These are phyloP conservation scores for Extremus antarcticus DNA, from an alignment of 495 filamentous ascomycete genomes.

Conservation along the genomic window DNA sequence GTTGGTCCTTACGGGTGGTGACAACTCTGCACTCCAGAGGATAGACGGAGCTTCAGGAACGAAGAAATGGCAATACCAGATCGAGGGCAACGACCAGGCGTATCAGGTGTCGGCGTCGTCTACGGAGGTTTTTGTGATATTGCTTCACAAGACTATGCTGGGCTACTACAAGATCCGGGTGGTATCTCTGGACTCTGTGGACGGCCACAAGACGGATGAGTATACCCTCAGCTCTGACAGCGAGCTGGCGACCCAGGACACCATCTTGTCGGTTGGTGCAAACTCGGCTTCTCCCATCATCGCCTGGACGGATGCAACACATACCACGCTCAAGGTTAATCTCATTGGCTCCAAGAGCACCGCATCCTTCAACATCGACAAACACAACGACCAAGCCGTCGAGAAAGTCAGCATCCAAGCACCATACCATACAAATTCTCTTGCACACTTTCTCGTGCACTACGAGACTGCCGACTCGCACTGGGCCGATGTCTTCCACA, in stretches of 20 bases:
- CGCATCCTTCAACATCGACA: constrained; percentile 39
- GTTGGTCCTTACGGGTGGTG: constrained; percentile 54
- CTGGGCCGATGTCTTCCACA: constrained; percentile 77
- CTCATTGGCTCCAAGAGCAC: constrained; percentile 64
- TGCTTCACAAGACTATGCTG: constrained; percentile 54
- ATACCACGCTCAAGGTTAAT: constrained; percentile 64
- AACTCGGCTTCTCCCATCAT: constrained; percentile 76
- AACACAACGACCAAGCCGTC: constrained; percentile 46
- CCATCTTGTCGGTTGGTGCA: constrained; percentile 68
- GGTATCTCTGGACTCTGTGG: constrained; percentile 56
- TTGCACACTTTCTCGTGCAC: constrained; percentile 75
- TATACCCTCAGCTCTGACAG: constrained; percentile 57
- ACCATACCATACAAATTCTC: constrained; percentile 53
- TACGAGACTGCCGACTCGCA: constrained; percentile 59
- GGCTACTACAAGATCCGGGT: constrained; percentile 65
- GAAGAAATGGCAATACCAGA: constrained; percentile 57
- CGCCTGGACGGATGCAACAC: constrained; percentile 63
- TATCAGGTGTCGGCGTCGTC: constrained; percentile 69
- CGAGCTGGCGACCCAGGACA: constrained; percentile 55
- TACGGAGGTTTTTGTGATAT: constrained; percentile 64
- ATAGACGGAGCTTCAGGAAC: constrained; percentile 63
- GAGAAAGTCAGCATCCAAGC: constrained; percentile 62
- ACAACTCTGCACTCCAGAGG: constrained; percentile 49
- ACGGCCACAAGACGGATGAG: constrained; percentile 55
- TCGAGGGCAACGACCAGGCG: constrained; percentile 51